These are phyloP conservation scores for Amanita fuliginea DNA, from an alignment of 768 basidiomycete species.

Conservation along the genomic window DNA sequence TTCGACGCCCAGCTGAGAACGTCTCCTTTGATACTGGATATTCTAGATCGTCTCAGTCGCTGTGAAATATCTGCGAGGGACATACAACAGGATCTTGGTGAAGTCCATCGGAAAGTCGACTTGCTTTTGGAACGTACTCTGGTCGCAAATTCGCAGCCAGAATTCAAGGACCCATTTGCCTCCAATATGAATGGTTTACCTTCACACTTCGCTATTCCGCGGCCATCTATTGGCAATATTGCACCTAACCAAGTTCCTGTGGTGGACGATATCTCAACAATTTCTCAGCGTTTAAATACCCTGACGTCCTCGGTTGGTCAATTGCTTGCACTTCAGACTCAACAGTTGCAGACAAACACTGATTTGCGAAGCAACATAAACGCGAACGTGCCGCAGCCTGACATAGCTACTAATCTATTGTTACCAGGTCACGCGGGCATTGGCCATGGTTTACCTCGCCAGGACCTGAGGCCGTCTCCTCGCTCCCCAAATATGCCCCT, in stretches of 20 bases:
- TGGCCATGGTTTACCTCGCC: conserved; percentile 54
- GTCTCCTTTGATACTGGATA: conserved; percentile 66
- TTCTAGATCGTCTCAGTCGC: conserved; percentile 62
- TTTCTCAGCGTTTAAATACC: conserved; percentile 69
- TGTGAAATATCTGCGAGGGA: conserved; percentile 62
- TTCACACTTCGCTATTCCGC: conserved; percentile 30
- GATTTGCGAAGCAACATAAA: conserved; percentile 28
- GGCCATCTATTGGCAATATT: conserved; percentile 58
- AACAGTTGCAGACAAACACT: conserved; percentile 43
- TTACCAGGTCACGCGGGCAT: conserved; percentile 32
- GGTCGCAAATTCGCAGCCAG: conserved; percentile 38
- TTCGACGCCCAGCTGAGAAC: conserved; percentile 69
- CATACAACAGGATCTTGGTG: conserved; percentile 62
- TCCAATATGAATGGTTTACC: conserved; percentile 26
- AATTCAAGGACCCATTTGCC: conserved; percentile 79
- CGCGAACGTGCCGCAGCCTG: conserved; percentile 31
- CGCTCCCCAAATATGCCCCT: conserved; percentile 62
- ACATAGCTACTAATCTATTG: conserved; percentile 36
- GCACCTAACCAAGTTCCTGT: conserved; percentile 62
- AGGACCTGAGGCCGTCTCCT: conserved; percentile 47
- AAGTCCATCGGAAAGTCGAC: conserved; percentile 70
- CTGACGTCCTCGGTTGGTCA: conserved; percentile 81
- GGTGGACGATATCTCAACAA: conserved; percentile 61
- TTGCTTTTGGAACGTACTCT: conserved; percentile 62
- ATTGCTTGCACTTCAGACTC: conserved; percentile 71